Evolutionary conservation across 768 basidiomycete genomes (phyloP), one percentile per base, ranked within the genome.

Genomic region (Mycena sanguinolenta): DNA sequence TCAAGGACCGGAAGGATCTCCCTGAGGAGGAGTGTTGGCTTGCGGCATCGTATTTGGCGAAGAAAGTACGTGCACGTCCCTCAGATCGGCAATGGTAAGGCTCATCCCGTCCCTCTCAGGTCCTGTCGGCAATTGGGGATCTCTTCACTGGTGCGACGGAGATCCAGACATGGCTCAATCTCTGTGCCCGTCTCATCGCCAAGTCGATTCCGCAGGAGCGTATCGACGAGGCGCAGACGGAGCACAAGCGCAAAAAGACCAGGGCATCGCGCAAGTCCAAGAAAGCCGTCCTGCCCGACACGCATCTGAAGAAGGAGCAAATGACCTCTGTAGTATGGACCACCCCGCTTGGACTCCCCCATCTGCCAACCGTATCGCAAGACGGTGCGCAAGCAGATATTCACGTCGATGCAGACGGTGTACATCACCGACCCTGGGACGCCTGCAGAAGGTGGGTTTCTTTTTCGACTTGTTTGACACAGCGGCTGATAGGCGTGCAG

Each of bases 281-380:
- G 25, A 77, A 66, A 64, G 50, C 67, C 4, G 58, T 71, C 27
- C 66, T 80, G 6, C 75, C 82, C 4, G 75, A 79, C 19, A 79
- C 79, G 9, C 83, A 88, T 23, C 75, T 94, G 71, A 87, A 86
- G 77, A 93, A 92, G 81, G 96, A 97, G 77, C 94, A 96, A 79
- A 98, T 99, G 97, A 93, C 95, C 25, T 87, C 91, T 9, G 95
- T 99, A 6, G 91, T 97, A 32, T 99, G 98, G 98, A 98, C 96
- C 25, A 97, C 97, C 0, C 93, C 95, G 4, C 84, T 99, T n/a
- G 96, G 96, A 4, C 79, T 99, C 69, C 98, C n/a, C 97, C 0
- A 94, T 99, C 74, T 95, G 97, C 0, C 98, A 99, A 79, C 97
- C 97, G 2, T 99, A 99, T 78, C 89, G 98, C 72, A 95, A 95